These are phyloP conservation scores for Colletotrichum salicis DNA, from an alignment of 2,329 filamentous ascomycete species.

Conservation along the genomic window DNA sequence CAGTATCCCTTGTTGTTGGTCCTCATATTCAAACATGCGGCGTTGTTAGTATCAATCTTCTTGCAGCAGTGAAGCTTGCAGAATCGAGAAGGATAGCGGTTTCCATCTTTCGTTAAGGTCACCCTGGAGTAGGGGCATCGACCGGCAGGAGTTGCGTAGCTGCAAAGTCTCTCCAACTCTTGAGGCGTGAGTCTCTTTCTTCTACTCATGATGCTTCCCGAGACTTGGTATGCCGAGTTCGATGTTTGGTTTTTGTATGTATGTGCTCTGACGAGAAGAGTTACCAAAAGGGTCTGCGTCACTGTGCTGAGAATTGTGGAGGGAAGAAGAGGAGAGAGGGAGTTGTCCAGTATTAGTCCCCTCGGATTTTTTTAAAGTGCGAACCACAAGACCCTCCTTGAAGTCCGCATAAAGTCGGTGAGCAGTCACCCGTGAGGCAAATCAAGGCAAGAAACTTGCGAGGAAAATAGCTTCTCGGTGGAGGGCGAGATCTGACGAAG, in stretches of 20 bases:
- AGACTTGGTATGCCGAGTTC: not conserved
- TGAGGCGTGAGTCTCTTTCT: constrained; percentile 18
- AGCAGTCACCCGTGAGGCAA: constrained; percentile 14
- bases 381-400: not conserved
- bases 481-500: not conserved
- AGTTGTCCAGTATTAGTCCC: no score
- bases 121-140: constrained; percentile 26
- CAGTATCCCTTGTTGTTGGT: constrained; percentile 31
- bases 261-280: not conserved
- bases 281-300: rapidly evolving
- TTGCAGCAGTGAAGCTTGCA: constrained; percentile 36
- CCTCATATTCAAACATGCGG: constrained; percentile 29
- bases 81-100: constrained; percentile 10
- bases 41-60: constrained; percentile 23
- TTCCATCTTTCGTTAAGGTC: constrained; percentile 27
- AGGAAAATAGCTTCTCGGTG: not conserved
- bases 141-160: constrained; percentile 19
- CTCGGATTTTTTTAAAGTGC: not conserved
- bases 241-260: not conserved
- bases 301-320: not conserved
- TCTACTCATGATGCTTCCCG: not conserved
- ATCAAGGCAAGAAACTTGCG: not conserved
- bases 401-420: constrained; percentile 17
- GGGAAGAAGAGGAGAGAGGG: not conserved
- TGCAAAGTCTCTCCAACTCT: constrained; percentile 30